phyloP scores from a whole-genome alignment of 2,329 filamentous ascomycete species.

The Colletotrichum salicis region DNA sequence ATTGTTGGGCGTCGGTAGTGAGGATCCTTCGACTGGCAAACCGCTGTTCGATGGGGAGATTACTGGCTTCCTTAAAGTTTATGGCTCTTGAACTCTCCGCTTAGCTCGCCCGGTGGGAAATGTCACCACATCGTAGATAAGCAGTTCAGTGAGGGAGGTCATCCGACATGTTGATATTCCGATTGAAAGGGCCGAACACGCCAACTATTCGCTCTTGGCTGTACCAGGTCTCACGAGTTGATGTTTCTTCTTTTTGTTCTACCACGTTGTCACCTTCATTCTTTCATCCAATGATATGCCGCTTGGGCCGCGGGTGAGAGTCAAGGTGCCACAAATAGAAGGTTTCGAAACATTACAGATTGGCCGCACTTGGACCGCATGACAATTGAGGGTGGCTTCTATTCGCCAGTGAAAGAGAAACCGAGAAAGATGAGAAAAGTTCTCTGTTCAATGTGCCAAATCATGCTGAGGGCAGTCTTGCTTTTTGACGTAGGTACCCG shows the following conservation, averaged over 20 bases:
- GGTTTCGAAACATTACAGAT: constrained; percentile 10
- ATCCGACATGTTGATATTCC: constrained; percentile 1
- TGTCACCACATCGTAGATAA: neutral
- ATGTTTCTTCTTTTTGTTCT: neutral
- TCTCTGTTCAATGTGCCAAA: no score
- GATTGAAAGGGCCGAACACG: neutral
- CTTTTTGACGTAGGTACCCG: neutral
- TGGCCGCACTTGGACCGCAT: neutral
- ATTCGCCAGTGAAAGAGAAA: neutral
- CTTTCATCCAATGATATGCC: neutral
- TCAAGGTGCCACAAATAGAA: neutral
- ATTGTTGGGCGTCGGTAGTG: constrained; percentile 1
- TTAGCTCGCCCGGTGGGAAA: neutral
- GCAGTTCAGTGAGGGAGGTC: neutral
- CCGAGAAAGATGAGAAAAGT: neutral
- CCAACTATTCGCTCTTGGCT: neutral
- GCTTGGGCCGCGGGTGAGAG: neutral
- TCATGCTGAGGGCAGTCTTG: neutral
- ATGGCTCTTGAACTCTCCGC: neutral
- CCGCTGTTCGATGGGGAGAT: constrained; percentile 17
- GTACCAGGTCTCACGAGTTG: neutral
- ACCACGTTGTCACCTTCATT: neutral
- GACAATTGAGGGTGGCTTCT: neutral
- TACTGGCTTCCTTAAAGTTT: constrained; percentile 15
- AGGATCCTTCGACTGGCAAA: constrained; percentile 5